Evolutionary conservation across 371 early-diverging fungal species (phyloP).

Genomic region (Choanephora cucurbitarum): DNA sequence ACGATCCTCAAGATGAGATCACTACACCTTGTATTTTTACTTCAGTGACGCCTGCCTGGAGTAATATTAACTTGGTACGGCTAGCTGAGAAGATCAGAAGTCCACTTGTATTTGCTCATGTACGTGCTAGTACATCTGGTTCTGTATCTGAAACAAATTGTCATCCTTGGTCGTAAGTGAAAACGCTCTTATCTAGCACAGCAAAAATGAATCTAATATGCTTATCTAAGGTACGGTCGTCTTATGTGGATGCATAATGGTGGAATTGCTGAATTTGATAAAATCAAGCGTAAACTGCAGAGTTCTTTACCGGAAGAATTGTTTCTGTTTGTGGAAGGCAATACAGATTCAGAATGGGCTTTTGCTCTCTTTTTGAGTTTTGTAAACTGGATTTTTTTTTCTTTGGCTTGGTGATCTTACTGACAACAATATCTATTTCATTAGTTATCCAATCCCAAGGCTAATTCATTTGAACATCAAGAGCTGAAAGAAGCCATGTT

Average conservation of each 20-base stretch:
- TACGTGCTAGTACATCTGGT: slow-evolving; percentile 80
- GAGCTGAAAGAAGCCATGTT: slow-evolving; percentile 76
- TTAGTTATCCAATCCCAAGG: slow-evolving; percentile 60
- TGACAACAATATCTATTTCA: neutral
- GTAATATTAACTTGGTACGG: slow-evolving; percentile 77
- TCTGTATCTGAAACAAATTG: slow-evolving; percentile 85
- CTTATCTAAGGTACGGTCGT: slow-evolving; percentile 56
- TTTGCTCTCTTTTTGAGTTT: slow-evolving; percentile 86
- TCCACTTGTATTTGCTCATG: slow-evolving; percentile 83
- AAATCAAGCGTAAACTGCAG: slow-evolving; percentile 76
- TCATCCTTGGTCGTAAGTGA: slow-evolving; percentile 70
- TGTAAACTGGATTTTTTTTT: slow-evolving; percentile 35
- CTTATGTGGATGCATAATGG: slow-evolving; percentile 94
- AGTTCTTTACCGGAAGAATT: slow-evolving; percentile 69
- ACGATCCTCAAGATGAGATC: slow-evolving; percentile 28
- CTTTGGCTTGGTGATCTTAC: neutral
- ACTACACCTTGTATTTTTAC: slow-evolving; percentile 83
- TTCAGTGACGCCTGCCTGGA: slow-evolving; percentile 88
- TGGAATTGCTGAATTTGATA: slow-evolving; percentile 70
- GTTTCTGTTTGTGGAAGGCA: slow-evolving; percentile 75
- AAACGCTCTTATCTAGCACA: neutral
- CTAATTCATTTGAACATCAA: slow-evolving; percentile 50
- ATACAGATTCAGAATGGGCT: slow-evolving; percentile 86
- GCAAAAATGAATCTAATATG: neutral
- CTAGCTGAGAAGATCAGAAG: slow-evolving; percentile 82